Evolutionary conservation across 1,139 yeast species (phyloP).

Genomic region (Saccharomyces hybrid): DNA sequence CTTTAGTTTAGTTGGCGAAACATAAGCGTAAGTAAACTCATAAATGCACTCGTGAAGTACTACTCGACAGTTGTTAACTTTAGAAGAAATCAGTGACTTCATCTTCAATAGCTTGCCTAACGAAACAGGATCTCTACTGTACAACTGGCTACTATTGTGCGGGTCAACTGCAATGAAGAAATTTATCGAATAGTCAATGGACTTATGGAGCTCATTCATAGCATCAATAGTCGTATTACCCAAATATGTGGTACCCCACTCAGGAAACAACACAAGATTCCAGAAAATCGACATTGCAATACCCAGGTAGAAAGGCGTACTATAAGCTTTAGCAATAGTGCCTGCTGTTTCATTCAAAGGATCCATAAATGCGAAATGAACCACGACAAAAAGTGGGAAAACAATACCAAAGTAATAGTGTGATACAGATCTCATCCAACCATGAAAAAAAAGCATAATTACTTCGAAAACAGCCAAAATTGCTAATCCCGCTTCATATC

Average conservation of each 20-base stretch:
- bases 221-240: slow-evolving; percentile 38
- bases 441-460: slow-evolving; percentile 40
- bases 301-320: slow-evolving; percentile 40
- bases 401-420: slow-evolving; percentile 41
- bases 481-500: slow-evolving; percentile 36
- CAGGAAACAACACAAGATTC: slow-evolving; percentile 40
- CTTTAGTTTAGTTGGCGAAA: slow-evolving; percentile 38
- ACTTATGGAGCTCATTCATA: slow-evolving; percentile 35
- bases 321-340: slow-evolving; percentile 32
- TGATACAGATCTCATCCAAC: slow-evolving; percentile 41
- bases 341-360: slow-evolving; percentile 29
- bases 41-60: slow-evolving; percentile 41
- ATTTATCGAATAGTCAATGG: slow-evolving; percentile 34
- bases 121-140: slow-evolving; percentile 20
- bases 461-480: slow-evolving; percentile 39
- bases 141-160: slow-evolving; percentile 11
- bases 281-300: slow-evolving; percentile 38
- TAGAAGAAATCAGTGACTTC: slow-evolving; percentile 31
- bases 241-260: slow-evolving; percentile 42
- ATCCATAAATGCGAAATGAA: slow-evolving; percentile 41
- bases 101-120: slow-evolving; percentile 27
- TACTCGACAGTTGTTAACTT: slow-evolving; percentile 33
- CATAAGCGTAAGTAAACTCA: slow-evolving; percentile 41
- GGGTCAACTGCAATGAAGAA: slow-evolving; percentile 33
- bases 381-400: slow-evolving; percentile 40